phyloP scores from a whole-genome alignment of 768 basidiomycete species.

The Suillus sp. region DNA sequence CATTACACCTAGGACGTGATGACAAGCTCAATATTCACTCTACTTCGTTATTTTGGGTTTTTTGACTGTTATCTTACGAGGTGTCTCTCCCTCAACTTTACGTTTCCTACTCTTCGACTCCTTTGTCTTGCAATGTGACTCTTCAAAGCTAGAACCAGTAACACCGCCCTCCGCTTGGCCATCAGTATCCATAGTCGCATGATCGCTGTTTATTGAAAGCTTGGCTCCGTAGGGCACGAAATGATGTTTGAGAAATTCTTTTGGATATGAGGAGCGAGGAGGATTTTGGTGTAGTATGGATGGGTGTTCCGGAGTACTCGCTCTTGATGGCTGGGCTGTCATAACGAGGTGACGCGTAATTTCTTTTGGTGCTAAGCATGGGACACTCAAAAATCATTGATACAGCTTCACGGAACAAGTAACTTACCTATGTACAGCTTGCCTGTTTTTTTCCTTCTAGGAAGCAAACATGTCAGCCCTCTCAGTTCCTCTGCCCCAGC shows the following conservation, averaged over 20 bases:
- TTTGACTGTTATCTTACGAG: slow-evolving; percentile 47
- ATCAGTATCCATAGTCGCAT: slow-evolving; percentile 27
- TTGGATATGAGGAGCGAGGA: slow-evolving; percentile 57
- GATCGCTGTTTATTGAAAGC: slow-evolving; percentile 2
- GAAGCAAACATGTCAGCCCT: slow-evolving; percentile 61
- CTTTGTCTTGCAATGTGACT: slow-evolving; percentile 10
- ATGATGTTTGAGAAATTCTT: slow-evolving; percentile 60
- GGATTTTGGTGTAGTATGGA: slow-evolving; percentile 46
- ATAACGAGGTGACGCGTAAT: slow-evolving; percentile 62
- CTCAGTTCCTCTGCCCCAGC: slow-evolving; percentile 67
- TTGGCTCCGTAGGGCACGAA: slow-evolving; percentile 60
- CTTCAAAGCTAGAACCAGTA: slow-evolving; percentile 12
- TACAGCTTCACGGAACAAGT: not conserved
- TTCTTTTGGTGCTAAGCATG: slow-evolving; percentile 54
- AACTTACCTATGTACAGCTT: slow-evolving; percentile 57
- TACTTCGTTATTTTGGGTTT: slow-evolving; percentile 40
- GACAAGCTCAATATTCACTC: not conserved
- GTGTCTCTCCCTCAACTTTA: slow-evolving; percentile 48
- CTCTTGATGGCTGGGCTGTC: slow-evolving; percentile 45
- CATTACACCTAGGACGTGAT: not conserved
- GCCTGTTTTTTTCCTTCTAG: slow-evolving; percentile 61
- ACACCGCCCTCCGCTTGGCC: slow-evolving; percentile 21
- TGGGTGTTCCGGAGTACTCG: slow-evolving; percentile 24
- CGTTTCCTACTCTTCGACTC: slow-evolving; percentile 42
- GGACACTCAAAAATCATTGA: not conserved